phyloP scores from a whole-genome alignment of 129 eudicot species.

The Lactuca sativa region DNA sequence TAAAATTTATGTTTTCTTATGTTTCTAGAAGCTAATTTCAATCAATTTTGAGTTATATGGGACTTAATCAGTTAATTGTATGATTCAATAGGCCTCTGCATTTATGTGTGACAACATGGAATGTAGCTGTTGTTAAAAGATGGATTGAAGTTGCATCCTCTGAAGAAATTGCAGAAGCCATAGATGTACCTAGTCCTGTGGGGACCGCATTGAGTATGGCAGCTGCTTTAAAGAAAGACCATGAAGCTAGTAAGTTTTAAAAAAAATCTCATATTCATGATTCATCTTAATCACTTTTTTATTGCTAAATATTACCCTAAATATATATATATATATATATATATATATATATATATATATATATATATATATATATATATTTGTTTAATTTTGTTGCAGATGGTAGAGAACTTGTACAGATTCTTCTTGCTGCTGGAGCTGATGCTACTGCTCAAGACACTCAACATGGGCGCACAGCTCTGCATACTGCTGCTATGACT shows the following conservation, averaged over 20 bases:
- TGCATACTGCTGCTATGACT: slow-evolving; percentile 95
- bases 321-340: neutral
- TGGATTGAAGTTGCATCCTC: slow-evolving; percentile 86
- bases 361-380: neutral
- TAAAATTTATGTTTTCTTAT: slow-evolving; percentile 1
- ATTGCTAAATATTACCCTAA: neutral
- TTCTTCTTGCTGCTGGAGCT: slow-evolving; percentile 88
- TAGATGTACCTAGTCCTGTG: slow-evolving; percentile 72
- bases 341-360: too few relatives aligned
- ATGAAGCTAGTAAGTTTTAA: slow-evolving; percentile 69
- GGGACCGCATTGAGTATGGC: slow-evolving; percentile 99
- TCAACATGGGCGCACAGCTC: slow-evolving; percentile 79
- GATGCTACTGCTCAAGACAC: slow-evolving; percentile 89
- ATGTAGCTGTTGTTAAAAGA: slow-evolving; percentile 90
- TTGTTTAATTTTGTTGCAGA: slow-evolving; percentile 43
- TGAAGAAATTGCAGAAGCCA: slow-evolving; percentile 77
- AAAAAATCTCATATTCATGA: slow-evolving; percentile 10
- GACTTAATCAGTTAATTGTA: slow-evolving; percentile 8
- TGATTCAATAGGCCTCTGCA: slow-evolving; percentile 75
- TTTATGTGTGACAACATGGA: slow-evolving; percentile 84
- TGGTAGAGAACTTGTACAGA: slow-evolving; percentile 85
- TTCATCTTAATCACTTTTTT: neutral
- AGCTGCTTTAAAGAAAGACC: slow-evolving; percentile 87
- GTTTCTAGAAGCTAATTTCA: slow-evolving; percentile 8
- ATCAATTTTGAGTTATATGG: neutral